These are phyloP conservation scores for Phytopythium delawarense DNA, from an alignment of 352 stramenopile species.

Conservation along the genomic window DNA sequence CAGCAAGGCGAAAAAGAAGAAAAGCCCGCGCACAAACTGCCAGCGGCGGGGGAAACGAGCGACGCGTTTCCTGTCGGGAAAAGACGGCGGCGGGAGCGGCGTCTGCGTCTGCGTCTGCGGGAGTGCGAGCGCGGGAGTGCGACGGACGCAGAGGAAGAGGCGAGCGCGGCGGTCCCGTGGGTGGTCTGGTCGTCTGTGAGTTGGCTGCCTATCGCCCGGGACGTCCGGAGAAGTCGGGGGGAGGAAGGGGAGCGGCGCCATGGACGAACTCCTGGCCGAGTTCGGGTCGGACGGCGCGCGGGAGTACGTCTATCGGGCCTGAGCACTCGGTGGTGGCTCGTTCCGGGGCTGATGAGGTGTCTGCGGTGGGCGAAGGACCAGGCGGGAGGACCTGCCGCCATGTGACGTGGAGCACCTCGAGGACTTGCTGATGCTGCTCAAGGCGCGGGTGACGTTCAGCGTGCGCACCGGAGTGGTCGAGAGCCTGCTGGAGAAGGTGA, in stretches of 20 bases:
- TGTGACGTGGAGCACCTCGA: conserved; percentile 65
- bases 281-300: background rate
- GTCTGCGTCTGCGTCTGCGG: background rate
- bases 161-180: background rate
- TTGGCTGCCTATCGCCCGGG: background rate
- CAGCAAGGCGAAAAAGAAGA: conserved; percentile 1
- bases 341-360: background rate
- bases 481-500: conserved; percentile 43
- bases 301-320: background rate
- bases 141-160: background rate
- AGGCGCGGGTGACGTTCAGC: conserved; percentile 43
- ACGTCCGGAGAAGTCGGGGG: no score
- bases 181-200: background rate
- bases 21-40: conserved; percentile 2
- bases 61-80: background rate
- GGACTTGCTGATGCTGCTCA: conserved; percentile 57
- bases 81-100: background rate
- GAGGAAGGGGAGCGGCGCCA: background rate
- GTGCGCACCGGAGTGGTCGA: conserved; percentile 45
- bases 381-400: conserved; percentile 41
- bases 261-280: background rate
- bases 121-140: background rate
- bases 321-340: background rate
- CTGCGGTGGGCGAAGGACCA: background rate
- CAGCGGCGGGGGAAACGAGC: background rate